Base-by-base conservation (phyloP, 345 rosid species). In the Gossypium stocksii region DNA sequence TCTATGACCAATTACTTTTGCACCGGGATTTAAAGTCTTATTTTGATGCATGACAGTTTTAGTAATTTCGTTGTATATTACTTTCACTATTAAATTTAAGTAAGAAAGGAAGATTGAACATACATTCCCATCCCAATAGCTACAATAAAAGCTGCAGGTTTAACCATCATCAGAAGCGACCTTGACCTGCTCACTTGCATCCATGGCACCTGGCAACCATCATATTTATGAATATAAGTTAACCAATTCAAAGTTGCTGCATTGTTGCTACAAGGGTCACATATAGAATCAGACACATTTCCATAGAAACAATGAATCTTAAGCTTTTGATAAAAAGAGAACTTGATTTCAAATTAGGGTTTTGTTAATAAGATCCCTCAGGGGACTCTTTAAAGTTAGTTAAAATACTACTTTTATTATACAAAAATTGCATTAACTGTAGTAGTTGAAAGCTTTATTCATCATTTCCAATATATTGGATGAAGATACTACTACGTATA, bases 141-240 rank as follows among this genome's bases (percentile, higher is more conserved):
- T 27, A 87, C 85, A 77, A 89, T 83, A 79, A 94, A 92, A 73
- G 86, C 82, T 65, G 77, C 62, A 61, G 94, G 98, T 81, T 88
- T 72, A 75, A 94, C 97, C 86, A 86, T 82, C 62, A 94, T 68
- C 73, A 94, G 83, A 80, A 94, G 79, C 46, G 92, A 80, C 81
- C 97, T 92, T 70, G 97, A 94, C 78, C 94, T 85, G 87, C 97
- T 92, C 71, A 90, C 93, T 84, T 92, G 98, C 70, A 94, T 90
- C 96, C 94, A 94, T 60, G 98, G 98, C 60, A 89, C 98, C 98
- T 92, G 84, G 43, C 76, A 81, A 29, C 63, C 75, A 78, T 74
- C 63, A 82, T 23, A 64, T 64, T 74, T 80, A 60, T 27, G 71
- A 16, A 60, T 52, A 53, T n/a, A 48, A 61, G 76, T 27, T 22